Base-by-base conservation (phyloP, 2,329 filamentous ascomycete genomes). In the Fusarium solani-melongenae region DNA sequence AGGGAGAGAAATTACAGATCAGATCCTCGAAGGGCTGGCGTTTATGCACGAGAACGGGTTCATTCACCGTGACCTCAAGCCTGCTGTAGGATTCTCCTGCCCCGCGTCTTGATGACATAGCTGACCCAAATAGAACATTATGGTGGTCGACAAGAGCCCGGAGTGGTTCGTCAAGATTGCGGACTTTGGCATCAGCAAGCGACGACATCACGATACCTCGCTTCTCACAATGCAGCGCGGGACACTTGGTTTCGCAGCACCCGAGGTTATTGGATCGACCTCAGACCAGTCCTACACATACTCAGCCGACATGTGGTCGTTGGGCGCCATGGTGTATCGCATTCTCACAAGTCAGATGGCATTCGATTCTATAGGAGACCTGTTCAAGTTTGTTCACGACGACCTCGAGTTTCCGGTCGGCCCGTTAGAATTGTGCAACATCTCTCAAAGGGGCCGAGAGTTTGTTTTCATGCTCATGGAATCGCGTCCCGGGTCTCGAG, bases 141-240 rank as follows among this genome's bases (percentile, higher is more conserved):
- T 53, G 17, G 49, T 53, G 0, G 49, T 53, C n/a, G 38, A 60
- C 24, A 39, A 29, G 24, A 38, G 22, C 17, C 57, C 57, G 0
- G 34, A 39, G 24, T 60, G 57, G 57, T 60, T 60, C 24, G 57
- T 60, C 24, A 60, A 60, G 57, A 60, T 60, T 44, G 38, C 34
- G 3, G 57, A 60, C 36, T 60, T 60, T 46, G 57, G 57, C 20
- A 60, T 60, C 34, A 60, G 57, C 57, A 60, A 44, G n/a, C 57
- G 57, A 15, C 22, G 57, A 17, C 57, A 60, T 33, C 53, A 57
- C 14, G 53, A 36, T 36, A 57, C 53, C 8, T 34, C 53, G 1
- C 29, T 17, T 22, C 53, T 57, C 22, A 57, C 53, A 4, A 57
- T 57, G 53, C 53, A 57, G 8, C 53, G 53, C 4, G 49, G 27